Base-by-base conservation (phyloP, 2,329 filamentous ascomycete species). In the Calonectria hongkongensis region DNA sequence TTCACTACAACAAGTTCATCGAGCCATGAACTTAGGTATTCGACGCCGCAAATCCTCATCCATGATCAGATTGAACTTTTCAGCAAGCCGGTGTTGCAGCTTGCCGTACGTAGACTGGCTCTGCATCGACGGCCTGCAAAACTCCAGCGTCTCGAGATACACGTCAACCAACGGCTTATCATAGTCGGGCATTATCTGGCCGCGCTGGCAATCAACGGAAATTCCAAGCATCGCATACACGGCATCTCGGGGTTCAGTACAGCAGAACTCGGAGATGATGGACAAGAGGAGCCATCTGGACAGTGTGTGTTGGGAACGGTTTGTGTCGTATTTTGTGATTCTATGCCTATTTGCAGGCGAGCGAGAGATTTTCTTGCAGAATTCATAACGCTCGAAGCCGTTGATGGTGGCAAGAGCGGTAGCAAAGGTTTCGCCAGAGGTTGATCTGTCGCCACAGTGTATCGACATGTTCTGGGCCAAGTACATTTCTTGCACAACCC, bases 401-500 rank as follows among this genome's bases (percentile, higher is more conserved):
- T 13, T 12, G 28, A 56, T 36, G 3, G 27, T 21, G 3, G 50
- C 28, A 4, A 56, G 28, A 8, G 50, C 16, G 4, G 16, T 18
- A 3, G 16, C 2, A 18, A 56, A 36, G 18, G 4, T 13, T 3
- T 36, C 28, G 9, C 6, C 28, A 2, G 50, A 56, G 2, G 12
- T n/a, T 3, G 18, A 36, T 15, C 28, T 30, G 8, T 33, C 18
- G 16, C 50, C 50, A 18, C 28, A 56, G 28, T 18, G 50, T 13
- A 56, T 56, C 50, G 18, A n/a, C 50, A 56, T 56, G 18, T 36
- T 30, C 28, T 18, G 15, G 3, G 50, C 50, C 50, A 56, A 4
- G 28, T 33, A 21, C 18, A 56, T 56, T 33, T 56, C 50, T 18
- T 56, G 50, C 28, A 33, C 50, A n/a, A 56, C 50, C 28, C 50